Conservation (phyloP, 352 stramenopile genomes). For the Phytophthora idaei region DNA sequence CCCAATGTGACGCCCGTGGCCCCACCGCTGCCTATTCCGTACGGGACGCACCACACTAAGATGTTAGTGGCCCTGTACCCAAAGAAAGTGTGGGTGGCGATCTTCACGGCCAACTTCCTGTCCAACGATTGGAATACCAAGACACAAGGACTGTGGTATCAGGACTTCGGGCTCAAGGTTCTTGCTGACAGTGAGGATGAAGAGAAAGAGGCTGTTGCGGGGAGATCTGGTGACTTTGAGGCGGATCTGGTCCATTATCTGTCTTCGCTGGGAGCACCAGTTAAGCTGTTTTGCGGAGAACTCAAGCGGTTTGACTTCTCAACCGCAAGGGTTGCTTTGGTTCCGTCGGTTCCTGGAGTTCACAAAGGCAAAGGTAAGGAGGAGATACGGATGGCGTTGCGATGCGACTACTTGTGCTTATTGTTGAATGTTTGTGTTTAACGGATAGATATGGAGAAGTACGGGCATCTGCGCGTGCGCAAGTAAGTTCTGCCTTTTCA, state of each 20-base stretch:
- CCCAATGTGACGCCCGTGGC: constrained; percentile 64
- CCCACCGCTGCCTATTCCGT: constrained; percentile 79
- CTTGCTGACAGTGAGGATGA: constrained; percentile 40
- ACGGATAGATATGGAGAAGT: constrained; percentile 82
- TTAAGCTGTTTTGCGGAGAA: constrained; percentile 56
- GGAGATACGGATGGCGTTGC: neutral
- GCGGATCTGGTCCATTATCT: constrained; percentile 69
- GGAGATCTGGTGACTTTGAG: constrained; percentile 52
- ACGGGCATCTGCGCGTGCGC: constrained; percentile 76
- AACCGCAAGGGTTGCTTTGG: constrained; percentile 53
- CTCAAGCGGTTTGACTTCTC: constrained; percentile 71
- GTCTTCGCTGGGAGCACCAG: constrained; percentile 47
- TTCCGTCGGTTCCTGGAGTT: constrained; percentile 73
- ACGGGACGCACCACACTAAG: constrained; percentile 89
- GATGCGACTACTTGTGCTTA: neutral
- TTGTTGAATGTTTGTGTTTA: constrained; percentile 1
- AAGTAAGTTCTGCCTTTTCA: constrained; percentile 38
- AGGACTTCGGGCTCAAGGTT: constrained; percentile 81
- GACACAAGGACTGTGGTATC: constrained; percentile 83
- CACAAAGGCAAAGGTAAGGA: constrained; percentile 67
- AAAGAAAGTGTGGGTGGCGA: constrained; percentile 70
- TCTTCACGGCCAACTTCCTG: constrained; percentile 90
- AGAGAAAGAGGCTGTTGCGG: constrained; percentile 6
- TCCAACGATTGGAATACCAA: constrained; percentile 82
- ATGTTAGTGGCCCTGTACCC: constrained; percentile 80